These are phyloP conservation scores for Termitomyces sp. DNA, from an alignment of 768 basidiomycete species.

Conservation along the genomic window DNA sequence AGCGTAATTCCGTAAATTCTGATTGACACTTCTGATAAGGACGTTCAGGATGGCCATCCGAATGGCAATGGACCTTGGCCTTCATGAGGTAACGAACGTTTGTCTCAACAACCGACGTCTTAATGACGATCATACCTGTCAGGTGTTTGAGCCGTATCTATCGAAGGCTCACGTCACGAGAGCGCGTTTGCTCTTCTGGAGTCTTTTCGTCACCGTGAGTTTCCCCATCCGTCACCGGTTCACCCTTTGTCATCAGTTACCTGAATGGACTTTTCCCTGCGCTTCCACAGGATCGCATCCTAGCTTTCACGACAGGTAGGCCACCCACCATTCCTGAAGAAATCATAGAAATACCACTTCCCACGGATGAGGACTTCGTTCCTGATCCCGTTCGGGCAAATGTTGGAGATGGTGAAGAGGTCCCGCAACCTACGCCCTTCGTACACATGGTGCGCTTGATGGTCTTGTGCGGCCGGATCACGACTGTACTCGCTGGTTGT, in stretches of 20 bases:
- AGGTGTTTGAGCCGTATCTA: constrained; percentile 9
- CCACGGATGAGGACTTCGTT: constrained; percentile 11
- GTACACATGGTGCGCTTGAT: constrained; percentile 11
- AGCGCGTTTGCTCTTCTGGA: constrained; percentile 13
- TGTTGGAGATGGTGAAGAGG: constrained; percentile 1
- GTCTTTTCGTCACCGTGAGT: constrained; percentile 12
- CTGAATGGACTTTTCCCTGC: neutral
- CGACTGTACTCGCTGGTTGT: constrained; percentile 8
- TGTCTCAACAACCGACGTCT: neutral
- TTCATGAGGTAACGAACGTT: constrained; percentile 11
- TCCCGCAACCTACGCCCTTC: constrained; percentile 9
- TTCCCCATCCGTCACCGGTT: neutral
- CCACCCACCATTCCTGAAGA: constrained; percentile 12
- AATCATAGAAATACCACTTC: constrained; percentile 14
- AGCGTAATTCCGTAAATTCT: neutral
- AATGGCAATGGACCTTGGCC: constrained; percentile 13
- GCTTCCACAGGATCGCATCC: constrained; percentile 9
- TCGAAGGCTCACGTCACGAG: constrained; percentile 9
- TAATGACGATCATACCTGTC: neutral
- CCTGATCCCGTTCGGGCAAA: constrained; percentile 7
- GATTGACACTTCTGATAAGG: neutral
- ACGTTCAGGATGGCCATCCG: constrained; percentile 12
- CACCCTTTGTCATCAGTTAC: neutral
- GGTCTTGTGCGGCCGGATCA: constrained; percentile 10
- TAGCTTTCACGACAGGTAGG: constrained; percentile 10